A percentile compares a stretch with the other conserved stretches of the same genome.
Evolutionary conservation across 768 basidiomycete genomes (phyloP).

Genomic region (Russula sp.): DNA sequence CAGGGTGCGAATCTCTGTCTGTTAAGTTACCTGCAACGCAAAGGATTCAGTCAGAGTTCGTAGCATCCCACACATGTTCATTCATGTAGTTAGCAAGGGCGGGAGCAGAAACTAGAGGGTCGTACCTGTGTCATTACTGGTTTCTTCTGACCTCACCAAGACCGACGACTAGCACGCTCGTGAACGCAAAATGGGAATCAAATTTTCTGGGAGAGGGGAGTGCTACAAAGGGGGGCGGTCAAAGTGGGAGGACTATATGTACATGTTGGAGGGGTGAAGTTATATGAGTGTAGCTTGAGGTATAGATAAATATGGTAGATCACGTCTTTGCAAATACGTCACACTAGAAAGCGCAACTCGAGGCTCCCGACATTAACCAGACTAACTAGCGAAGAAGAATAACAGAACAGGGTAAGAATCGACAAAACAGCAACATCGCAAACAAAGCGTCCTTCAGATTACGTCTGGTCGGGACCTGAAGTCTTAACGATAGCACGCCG

Average conservation of each 20-base stretch:
- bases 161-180: background rate
- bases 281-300: background rate
- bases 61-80: background rate
- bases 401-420: background rate
- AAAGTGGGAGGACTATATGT: conserved; percentile 3
- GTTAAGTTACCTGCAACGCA: background rate
- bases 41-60: background rate
- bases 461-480: background rate
- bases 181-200: background rate
- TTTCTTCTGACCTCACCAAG: background rate
- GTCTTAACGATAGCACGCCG: background rate
- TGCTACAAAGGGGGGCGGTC: conserved; percentile 1
- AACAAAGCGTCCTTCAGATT: background rate
- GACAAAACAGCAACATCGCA: background rate
- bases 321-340: background rate
- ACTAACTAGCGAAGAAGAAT: background rate
- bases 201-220: conserved; percentile 5
- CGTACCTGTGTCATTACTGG: background rate
- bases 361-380: background rate
- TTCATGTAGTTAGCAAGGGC: background rate
- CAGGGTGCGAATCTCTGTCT: too few species aligned
- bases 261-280: background rate
- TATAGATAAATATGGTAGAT: conserved; percentile 1
- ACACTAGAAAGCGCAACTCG: background rate
- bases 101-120: background rate